Conservation (phyloP, 441 rosid genomes). For the Euphorbia schlechtendalii region DNA sequence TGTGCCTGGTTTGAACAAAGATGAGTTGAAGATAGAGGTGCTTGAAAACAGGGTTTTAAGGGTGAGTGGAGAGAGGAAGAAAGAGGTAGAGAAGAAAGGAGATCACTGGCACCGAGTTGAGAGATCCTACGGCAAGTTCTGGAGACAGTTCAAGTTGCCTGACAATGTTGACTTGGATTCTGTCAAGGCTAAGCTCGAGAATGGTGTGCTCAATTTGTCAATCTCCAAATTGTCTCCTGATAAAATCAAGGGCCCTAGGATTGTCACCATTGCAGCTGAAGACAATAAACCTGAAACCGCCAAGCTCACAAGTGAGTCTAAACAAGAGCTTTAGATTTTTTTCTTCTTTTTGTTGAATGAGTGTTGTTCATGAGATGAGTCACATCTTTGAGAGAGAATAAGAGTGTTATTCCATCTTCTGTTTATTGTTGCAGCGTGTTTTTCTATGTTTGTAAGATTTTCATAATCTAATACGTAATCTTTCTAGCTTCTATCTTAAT, state of each 20-base stretch:
- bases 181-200: constrained; percentile 53
- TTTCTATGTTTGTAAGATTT: not conserved
- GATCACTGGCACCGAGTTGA: constrained; percentile 77
- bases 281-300: constrained; percentile 23
- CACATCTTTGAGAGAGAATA: constrained; percentile 5
- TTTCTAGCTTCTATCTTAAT: too few relatives aligned
- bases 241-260: constrained; percentile 48
- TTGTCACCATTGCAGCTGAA: constrained; percentile 42
- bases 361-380: not conserved
- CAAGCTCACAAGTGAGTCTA: constrained; percentile 27
- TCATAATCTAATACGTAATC: not conserved
- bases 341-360: too few relatives aligned
- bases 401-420: not conserved
- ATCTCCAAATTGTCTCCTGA: constrained; percentile 52
- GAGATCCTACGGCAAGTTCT: constrained; percentile 64
- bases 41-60: constrained; percentile 52
- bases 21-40: constrained; percentile 64
- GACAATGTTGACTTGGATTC: constrained; percentile 60
- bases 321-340: constrained; percentile 36
- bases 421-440: constrained; percentile 4
- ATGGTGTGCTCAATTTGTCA: constrained; percentile 53
- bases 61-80: constrained; percentile 69
- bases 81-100: constrained; percentile 49
- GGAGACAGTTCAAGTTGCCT: constrained; percentile 69
- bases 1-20: constrained; percentile 65